Conservation (phyloP, 2,329 filamentous ascomycete species). For the Pyrenophora graminea region DNA sequence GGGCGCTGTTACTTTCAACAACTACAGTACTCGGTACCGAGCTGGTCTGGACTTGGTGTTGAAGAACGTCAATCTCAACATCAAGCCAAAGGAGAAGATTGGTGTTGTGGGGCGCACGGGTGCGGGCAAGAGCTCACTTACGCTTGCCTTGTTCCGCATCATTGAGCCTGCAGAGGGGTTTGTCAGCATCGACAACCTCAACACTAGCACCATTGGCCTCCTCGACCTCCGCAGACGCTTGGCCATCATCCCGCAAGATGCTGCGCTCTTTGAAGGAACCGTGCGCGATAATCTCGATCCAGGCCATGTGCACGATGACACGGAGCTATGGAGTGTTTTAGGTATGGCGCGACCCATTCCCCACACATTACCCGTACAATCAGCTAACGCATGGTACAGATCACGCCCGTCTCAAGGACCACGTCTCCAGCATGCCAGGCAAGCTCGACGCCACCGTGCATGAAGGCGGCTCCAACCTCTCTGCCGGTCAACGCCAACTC, state of each 20-base stretch:
- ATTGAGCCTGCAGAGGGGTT: constrained; percentile 84
- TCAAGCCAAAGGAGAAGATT: constrained; percentile 97
- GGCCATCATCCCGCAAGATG: constrained; percentile 97
- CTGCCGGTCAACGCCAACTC: constrained; percentile 91
- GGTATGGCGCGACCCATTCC: constrained; percentile 59
- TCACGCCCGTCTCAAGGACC: constrained; percentile 90
- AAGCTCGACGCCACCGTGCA: constrained; percentile 87
- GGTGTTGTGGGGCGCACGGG: constrained; percentile 95
- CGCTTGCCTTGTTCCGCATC: constrained; percentile 89
- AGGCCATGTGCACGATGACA: constrained; percentile 92
- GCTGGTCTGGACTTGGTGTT: constrained; percentile 87
- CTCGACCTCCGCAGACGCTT: constrained; percentile 85
- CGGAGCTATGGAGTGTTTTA: constrained; percentile 93
- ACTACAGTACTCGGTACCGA: constrained; percentile 93
- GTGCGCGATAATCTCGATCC: constrained; percentile 96
- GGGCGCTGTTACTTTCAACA: constrained; percentile 85
- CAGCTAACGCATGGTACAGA: constrained; percentile 58
- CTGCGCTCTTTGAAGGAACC: constrained; percentile 90
- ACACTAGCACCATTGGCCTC: constrained; percentile 88
- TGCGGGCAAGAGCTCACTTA: constrained; percentile 93
- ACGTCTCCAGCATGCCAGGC: constrained; percentile 83
- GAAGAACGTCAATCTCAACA: constrained; percentile 87
- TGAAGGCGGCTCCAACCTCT: constrained; percentile 96
- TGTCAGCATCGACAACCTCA: constrained; percentile 86
- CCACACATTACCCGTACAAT: background rate